Conservation (phyloP, 208 protist genomes). For the Crithidia brevicula region DNA sequence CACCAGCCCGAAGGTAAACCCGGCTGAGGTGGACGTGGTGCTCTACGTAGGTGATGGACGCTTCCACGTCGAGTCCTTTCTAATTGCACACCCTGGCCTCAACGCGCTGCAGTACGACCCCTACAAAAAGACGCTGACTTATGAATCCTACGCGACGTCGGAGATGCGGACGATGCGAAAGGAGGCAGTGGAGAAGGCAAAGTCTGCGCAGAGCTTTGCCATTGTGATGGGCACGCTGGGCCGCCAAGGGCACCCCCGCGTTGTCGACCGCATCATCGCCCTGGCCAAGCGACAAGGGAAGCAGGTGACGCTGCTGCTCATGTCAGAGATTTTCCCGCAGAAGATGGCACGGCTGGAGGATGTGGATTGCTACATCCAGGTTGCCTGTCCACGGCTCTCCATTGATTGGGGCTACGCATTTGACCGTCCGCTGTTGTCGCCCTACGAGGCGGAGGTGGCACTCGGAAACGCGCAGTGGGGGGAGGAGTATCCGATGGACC, state of each 20-base stretch:
- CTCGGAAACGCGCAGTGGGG: slow-evolving; percentile 89
- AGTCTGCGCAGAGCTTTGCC: slow-evolving; percentile 90
- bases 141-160: slow-evolving; percentile 94
- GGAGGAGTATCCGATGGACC: slow-evolving; percentile 97
- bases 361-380: slow-evolving; percentile 96
- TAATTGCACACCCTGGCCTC: slow-evolving; percentile 97
- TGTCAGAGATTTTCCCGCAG: slow-evolving; percentile 98
- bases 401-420: slow-evolving; percentile 99
- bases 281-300: slow-evolving; percentile 76
- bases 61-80: slow-evolving; percentile 99
- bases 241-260: slow-evolving; percentile 95
- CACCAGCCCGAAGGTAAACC: slow-evolving; percentile 95
- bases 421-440: slow-evolving; percentile 94
- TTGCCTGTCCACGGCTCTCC: slow-evolving; percentile 98
- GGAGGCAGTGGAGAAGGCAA: slow-evolving; percentile 79
- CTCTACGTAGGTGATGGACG: slow-evolving; percentile 98
- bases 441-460: slow-evolving; percentile 97
- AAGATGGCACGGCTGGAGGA: slow-evolving; percentile 94
- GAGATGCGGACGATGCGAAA: slow-evolving; percentile 92
- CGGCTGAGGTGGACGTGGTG: slow-evolving; percentile 67
- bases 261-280: slow-evolving; percentile 93
- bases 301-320: slow-evolving; percentile 89
- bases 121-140: slow-evolving; percentile 95
- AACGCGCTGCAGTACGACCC: slow-evolving; percentile 96
- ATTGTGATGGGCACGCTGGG: slow-evolving; percentile 98